phyloP scores from a whole-genome alignment of 1,139 yeast species.

The Spathaspora jeffriesii region DNA sequence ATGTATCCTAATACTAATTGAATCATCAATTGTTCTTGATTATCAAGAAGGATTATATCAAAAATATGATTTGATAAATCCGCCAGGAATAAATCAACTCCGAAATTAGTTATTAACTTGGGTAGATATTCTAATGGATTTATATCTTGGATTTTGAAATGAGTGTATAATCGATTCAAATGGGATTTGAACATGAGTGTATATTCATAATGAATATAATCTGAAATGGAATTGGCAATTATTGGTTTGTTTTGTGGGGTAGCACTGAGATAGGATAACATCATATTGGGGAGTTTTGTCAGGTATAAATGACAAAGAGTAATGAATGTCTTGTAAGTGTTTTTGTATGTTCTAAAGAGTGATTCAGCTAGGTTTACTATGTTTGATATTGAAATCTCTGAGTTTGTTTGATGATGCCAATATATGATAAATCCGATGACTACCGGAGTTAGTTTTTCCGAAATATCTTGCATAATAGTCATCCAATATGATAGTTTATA shows the following conservation, averaged over 20 bases:
- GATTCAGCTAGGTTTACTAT: conserved; percentile 39
- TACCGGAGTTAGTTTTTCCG: conserved; percentile 19
- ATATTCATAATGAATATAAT: conserved; percentile 34
- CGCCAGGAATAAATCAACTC: conserved; percentile 22
- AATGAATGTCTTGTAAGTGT: conserved; percentile 39
- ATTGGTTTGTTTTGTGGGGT: conserved; percentile 9
- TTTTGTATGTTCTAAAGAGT: conserved; percentile 35
- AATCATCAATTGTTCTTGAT: conserved; percentile 26
- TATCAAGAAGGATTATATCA: conserved; percentile 60
- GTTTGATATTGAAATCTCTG: conserved; percentile 19
- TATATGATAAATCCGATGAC: conserved; percentile 24
- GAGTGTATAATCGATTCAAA: conserved; percentile 47
- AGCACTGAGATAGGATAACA: conserved; percentile 14
- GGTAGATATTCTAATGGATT: conserved; percentile 29
- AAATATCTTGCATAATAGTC: not conserved
- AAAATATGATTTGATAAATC: conserved; percentile 36
- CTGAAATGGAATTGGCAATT: conserved; percentile 9
- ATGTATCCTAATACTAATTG: conserved; percentile 50
- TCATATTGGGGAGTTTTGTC: conserved; percentile 28
- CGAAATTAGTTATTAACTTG: conserved; percentile 18
- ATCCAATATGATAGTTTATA: not conserved
- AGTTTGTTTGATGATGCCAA: conserved; percentile 16
- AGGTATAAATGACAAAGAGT: conserved; percentile 46
- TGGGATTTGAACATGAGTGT: conserved; percentile 44
- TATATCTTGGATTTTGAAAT: conserved; percentile 45